Evolutionary conservation across 225 moss, liverwort and hornwort genomes (phyloP).

Genomic region (Marchantia polymorpha): DNA sequence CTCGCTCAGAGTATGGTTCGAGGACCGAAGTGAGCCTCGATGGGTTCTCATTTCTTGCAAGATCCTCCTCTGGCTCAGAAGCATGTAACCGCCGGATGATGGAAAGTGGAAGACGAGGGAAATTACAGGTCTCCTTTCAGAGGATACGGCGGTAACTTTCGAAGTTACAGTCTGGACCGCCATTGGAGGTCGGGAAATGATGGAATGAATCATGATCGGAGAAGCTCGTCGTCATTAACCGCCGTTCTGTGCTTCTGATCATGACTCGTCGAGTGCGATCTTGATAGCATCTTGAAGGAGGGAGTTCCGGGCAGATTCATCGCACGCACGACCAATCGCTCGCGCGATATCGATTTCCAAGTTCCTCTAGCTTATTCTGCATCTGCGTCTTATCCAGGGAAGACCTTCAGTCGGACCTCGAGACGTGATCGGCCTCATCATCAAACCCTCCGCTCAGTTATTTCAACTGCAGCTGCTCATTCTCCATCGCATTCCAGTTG

Average conservation of each 20-base stretch:
- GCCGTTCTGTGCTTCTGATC: neutral
- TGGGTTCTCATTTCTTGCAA: neutral
- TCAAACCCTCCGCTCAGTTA: no score
- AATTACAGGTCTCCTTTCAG: neutral
- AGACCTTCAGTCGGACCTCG: no score
- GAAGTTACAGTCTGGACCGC: neutral
- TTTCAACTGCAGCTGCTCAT: no score
- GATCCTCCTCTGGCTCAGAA: neutral
- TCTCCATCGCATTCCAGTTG: neutral
- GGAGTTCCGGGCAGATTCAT: neutral
- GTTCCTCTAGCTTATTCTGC: no score
- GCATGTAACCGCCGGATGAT: neutral
- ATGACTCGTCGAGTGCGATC: neutral
- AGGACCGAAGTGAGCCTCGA: neutral
- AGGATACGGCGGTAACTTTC: neutral
- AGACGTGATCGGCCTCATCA: no score
- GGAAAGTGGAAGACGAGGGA: neutral
- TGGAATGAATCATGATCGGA: neutral
- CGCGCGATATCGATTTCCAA: no score
- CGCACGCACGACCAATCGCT: neutral
- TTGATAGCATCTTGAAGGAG: neutral
- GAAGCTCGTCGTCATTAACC: neutral
- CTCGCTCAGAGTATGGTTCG: neutral
- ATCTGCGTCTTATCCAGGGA: no score
- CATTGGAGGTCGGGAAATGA: neutral